Conservation (phyloP, 805 yeast species). For the Yamadazyma tumulicola region DNA sequence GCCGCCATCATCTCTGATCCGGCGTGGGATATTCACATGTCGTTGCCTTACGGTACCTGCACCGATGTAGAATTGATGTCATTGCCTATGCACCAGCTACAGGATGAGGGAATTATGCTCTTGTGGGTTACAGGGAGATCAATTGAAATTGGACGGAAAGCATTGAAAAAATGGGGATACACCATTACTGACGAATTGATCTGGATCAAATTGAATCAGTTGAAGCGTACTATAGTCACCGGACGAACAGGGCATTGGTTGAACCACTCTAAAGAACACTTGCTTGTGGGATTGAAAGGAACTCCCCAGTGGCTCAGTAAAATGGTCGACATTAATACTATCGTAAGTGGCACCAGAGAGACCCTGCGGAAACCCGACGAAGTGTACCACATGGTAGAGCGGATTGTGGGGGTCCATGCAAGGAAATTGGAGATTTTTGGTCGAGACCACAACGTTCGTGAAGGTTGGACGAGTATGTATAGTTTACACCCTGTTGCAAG, state of each 20-base stretch:
- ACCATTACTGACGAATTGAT: constrained; percentile 71
- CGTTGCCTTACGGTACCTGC: constrained; percentile 71
- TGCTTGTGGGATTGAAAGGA: constrained; percentile 83
- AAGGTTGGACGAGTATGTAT: constrained; percentile 71
- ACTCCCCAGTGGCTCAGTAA: constrained; percentile 66
- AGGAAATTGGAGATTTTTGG: constrained; percentile 89
- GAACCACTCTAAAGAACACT: constrained; percentile 90
- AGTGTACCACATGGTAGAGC: constrained; percentile 75
- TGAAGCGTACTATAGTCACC: constrained; percentile 84
- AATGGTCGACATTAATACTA: constrained; percentile 66
- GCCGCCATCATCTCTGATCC: constrained; percentile 88
- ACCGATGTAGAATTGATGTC: constrained; percentile 70
- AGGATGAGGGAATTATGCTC: constrained; percentile 77
- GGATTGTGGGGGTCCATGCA: constrained; percentile 73
- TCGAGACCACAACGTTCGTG: constrained; percentile 76
- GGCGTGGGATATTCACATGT: constrained; percentile 96
- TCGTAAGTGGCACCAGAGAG: constrained; percentile 83
- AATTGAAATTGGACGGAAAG: constrained; percentile 79
- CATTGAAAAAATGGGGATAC: constrained; percentile 81
- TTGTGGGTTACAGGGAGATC: constrained; percentile 97
- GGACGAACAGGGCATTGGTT: constrained; percentile 98
- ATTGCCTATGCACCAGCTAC: constrained; percentile 64
- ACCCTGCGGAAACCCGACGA: constrained; percentile 92
- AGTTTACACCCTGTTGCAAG: not conserved
- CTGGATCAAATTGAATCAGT: constrained; percentile 89